Evolutionary conservation across 768 basidiomycete genomes (phyloP).

Genomic region (Lactarius deliciosus): DNA sequence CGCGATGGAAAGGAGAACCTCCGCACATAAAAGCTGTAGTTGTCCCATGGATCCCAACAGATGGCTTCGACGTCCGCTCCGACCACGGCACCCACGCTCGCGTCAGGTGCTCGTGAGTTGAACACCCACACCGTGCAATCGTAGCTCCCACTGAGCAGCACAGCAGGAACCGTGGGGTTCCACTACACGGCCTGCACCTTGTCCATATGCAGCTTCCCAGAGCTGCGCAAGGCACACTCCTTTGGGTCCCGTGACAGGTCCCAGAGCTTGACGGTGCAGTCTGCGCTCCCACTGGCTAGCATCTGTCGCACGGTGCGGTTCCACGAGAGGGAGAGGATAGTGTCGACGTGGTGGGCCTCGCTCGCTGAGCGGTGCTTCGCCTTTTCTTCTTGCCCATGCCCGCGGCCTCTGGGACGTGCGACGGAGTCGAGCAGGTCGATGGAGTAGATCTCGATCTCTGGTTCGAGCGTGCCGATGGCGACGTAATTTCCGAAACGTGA

Average conservation of each 20-base stretch:
- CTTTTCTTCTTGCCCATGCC: constrained; percentile 98
- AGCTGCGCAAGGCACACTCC: constrained; percentile 76
- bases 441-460: constrained; percentile 99
- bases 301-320: constrained; percentile 87
- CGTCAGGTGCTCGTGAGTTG: constrained; percentile 81
- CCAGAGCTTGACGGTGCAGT: constrained; percentile 97
- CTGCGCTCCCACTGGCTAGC: constrained; percentile 88
- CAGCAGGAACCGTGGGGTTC: constrained; percentile 86
- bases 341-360: constrained; percentile 83
- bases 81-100: constrained; percentile 80
- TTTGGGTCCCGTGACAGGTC: constrained; percentile 74
- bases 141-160: constrained; percentile 89
- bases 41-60: constrained; percentile 95
- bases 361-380: constrained; percentile 61
- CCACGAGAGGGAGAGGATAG: constrained; percentile 92
- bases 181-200: constrained; percentile 97
- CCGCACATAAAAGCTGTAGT: constrained; percentile 80
- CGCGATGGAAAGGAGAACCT: neutral
- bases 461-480: constrained; percentile 95
- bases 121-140: constrained; percentile 93
- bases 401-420: constrained; percentile 69
- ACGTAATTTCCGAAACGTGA: constrained; percentile 78
- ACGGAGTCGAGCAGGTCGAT: constrained; percentile 90
- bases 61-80: constrained; percentile 93
- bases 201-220: constrained; percentile 78